Percentiles rank a stretch among this genome's conserved stretches.
Evolutionary conservation across 192 early-diverging fungal species (phyloP).

Genomic region (Coemansia reversa): DNA sequence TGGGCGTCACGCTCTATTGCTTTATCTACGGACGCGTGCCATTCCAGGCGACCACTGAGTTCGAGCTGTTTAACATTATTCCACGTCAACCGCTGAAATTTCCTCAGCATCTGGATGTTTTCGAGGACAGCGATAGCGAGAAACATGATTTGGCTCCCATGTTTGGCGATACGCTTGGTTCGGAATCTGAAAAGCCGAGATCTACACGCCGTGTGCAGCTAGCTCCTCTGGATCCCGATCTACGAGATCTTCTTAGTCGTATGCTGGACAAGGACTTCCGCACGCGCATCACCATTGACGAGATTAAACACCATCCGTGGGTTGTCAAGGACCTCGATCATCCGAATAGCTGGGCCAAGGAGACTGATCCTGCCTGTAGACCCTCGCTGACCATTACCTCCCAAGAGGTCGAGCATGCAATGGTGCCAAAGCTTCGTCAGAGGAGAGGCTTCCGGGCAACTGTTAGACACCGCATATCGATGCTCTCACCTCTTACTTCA

Average conservation of each 20-base stretch:
- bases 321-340: slow-evolving; percentile 68
- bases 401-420: slow-evolving; percentile 69
- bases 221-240: slow-evolving; percentile 54
- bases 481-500: slow-evolving; percentile 32
- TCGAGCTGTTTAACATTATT: slow-evolving; percentile 93
- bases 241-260: slow-evolving; percentile 71
- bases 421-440: slow-evolving; percentile 47
- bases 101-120: slow-evolving; percentile 34
- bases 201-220: slow-evolving; percentile 16
- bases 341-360: slow-evolving; percentile 69
- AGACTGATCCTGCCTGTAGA: slow-evolving; percentile 72
- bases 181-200: neutral
- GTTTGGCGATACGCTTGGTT: slow-evolving; percentile 2
- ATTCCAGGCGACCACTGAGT: slow-evolving; percentile 92
- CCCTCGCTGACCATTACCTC: slow-evolving; percentile 74
- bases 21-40: slow-evolving; percentile 89
- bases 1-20: slow-evolving; percentile 95
- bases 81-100: slow-evolving; percentile 66
- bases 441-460: slow-evolving; percentile 46
- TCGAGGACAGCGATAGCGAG: slow-evolving; percentile 12
- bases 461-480: slow-evolving; percentile 46
- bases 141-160: neutral
- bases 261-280: slow-evolving; percentile 87
- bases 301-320: slow-evolving; percentile 95
- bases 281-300: slow-evolving; percentile 78